phyloP scores from a whole-genome alignment of 768 basidiomycete species.

The Naganishia antarctica region DNA sequence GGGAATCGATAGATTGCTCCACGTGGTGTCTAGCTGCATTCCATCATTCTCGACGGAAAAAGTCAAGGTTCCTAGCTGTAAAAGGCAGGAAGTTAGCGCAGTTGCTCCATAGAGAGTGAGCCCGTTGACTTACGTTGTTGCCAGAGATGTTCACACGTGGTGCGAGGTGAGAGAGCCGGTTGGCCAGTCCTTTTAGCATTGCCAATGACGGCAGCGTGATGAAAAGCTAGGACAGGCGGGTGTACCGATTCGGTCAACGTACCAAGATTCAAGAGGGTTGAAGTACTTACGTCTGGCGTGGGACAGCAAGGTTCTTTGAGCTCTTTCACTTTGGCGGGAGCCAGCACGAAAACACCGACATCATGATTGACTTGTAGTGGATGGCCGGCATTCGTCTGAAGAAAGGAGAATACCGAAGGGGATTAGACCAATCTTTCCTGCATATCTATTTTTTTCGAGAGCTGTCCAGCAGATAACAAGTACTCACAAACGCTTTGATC shows the following conservation, averaged over 20 bases:
- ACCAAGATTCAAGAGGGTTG: too few relatives aligned
- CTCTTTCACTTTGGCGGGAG: conserved; percentile 37
- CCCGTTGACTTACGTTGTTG: conserved; percentile 36
- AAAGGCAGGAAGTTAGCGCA: background rate
- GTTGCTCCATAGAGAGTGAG: background rate
- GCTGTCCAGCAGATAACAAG: background rate
- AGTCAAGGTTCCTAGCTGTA: conserved; percentile 44
- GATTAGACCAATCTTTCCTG: too few relatives aligned
- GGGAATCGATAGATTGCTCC: conserved; percentile 42
- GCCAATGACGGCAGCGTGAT: conserved; percentile 40
- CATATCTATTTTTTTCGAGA: too few relatives aligned
- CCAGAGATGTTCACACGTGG: conserved; percentile 42
- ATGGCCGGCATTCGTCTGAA: conserved; percentile 19
- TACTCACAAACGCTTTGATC: conserved; percentile 38
- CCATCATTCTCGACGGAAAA: conserved; percentile 32
- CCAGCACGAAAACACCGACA: conserved; percentile 40
- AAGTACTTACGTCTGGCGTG: conserved; percentile 48
- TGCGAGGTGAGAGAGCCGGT: conserved; percentile 38
- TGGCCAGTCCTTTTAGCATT: conserved; percentile 42
- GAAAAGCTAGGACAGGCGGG: conserved; percentile 36
- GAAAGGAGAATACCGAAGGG: conserved; percentile 7
- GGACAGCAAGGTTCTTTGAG: conserved; percentile 48
- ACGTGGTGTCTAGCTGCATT: conserved; percentile 41
- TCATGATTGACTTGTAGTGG: conserved; percentile 43
- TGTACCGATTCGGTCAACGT: too few relatives aligned